These are phyloP conservation scores for Laetiporus sulphureus DNA, from an alignment of 1,284 basidiomycete genomes.

Conservation along the genomic window DNA sequence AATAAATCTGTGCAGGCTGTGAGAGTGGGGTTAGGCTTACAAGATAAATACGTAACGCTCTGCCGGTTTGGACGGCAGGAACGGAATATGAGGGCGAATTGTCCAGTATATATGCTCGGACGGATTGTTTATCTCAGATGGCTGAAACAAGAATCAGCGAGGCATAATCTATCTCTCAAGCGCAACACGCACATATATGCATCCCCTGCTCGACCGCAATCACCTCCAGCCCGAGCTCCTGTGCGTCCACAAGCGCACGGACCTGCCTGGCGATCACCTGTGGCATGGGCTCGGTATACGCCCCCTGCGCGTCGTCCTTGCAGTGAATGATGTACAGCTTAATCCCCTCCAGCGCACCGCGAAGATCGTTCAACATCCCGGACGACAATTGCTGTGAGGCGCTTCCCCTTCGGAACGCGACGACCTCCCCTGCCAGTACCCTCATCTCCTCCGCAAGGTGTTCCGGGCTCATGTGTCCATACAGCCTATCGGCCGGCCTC, in stretches of 20 bases:
- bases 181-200: constrained; percentile 53
- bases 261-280: constrained; percentile 61
- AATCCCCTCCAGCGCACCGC: constrained; percentile 48
- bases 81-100: too few relatives aligned
- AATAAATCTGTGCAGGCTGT: too few relatives aligned
- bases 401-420: constrained; percentile 29
- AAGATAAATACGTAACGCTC: too few relatives aligned
- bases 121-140: too few relatives aligned
- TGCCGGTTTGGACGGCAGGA: too few relatives aligned
- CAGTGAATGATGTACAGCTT: constrained; percentile 74
- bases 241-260: constrained; percentile 43
- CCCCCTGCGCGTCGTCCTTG: constrained; percentile 55
- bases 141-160: too few relatives aligned
- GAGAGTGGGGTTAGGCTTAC: too few relatives aligned
- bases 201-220: constrained; percentile 66
- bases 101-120: too few relatives aligned
- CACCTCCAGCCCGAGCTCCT: constrained; percentile 55
- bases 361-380: too few relatives aligned
- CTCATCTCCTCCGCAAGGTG: constrained; percentile 65
- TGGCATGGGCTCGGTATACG: constrained; percentile 39
- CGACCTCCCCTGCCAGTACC: constrained; percentile 58
- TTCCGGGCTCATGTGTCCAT: constrained; percentile 72
- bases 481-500: constrained; percentile 53
- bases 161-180: too few relatives aligned
- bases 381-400: too few relatives aligned